These are phyloP conservation scores for Casuarina glauca DNA, from an alignment of 306 rosid genomes.

Conservation along the genomic window DNA sequence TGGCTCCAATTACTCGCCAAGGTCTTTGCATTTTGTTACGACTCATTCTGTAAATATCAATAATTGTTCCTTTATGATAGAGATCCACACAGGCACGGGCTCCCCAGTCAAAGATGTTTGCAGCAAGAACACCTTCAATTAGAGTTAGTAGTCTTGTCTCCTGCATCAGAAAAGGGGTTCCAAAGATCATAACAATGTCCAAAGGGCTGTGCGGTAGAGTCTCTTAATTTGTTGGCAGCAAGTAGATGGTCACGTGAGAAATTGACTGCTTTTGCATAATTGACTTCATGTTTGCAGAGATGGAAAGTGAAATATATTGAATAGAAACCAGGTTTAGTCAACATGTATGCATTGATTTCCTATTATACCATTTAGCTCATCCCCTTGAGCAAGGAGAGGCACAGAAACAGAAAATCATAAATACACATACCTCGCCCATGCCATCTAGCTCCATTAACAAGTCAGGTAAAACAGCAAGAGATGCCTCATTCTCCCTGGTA, in stretches of 20 bases:
- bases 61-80: slow-evolving; percentile 95
- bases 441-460: slow-evolving; percentile 85
- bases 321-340: background rate
- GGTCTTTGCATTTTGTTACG: slow-evolving; percentile 98
- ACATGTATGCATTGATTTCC: background rate
- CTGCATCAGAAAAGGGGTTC: slow-evolving; percentile 41
- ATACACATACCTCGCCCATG: slow-evolving; percentile 75
- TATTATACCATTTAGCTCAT: background rate
- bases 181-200: slow-evolving; percentile 25
- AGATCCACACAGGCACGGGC: slow-evolving; percentile 98
- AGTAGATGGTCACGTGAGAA: slow-evolving; percentile 8
- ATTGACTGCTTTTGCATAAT: background rate
- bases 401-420: slow-evolving; percentile 17
- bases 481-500: slow-evolving; percentile 95
- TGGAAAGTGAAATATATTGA: background rate
- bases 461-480: slow-evolving; percentile 97
- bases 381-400: slow-evolving; percentile 13
- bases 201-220: slow-evolving; percentile 7
- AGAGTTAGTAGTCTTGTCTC: slow-evolving; percentile 82
- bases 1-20: slow-evolving; percentile 66
- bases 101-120: slow-evolving; percentile 98
- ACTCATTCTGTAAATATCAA: slow-evolving; percentile 97
- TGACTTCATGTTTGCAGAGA: slow-evolving; percentile 1
- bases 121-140: slow-evolving; percentile 98
- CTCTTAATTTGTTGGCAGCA: slow-evolving; percentile 3